These are phyloP conservation scores for Westerdykella sp. DNA, from an alignment of 2,329 filamentous ascomycete species.

Conservation along the genomic window DNA sequence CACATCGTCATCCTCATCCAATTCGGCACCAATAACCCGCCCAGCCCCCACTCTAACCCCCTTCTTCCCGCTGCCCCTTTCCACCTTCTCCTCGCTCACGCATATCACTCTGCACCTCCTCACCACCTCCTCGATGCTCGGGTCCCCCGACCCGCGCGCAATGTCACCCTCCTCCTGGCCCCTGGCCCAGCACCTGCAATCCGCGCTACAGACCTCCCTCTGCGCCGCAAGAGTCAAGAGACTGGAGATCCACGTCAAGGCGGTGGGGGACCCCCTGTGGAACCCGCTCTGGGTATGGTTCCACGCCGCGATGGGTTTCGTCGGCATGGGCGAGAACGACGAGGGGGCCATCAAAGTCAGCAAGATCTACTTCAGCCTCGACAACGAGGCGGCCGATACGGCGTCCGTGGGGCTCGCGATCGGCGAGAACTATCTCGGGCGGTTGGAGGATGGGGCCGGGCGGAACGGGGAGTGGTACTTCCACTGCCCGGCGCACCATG, in stretches of 20 bases:
- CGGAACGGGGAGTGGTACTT: background rate
- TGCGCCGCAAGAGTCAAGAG: slow-evolving; percentile 11
- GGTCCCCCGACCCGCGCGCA: slow-evolving; percentile 29
- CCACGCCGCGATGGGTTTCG: slow-evolving; percentile 30
- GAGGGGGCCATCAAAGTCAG: slow-evolving; percentile 14
- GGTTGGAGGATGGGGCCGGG: background rate
- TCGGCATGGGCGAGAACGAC: slow-evolving; percentile 20
- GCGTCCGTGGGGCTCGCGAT: background rate
- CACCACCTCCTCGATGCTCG: slow-evolving; percentile 33
- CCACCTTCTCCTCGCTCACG: slow-evolving; percentile 17
- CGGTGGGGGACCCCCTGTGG: slow-evolving; percentile 35
- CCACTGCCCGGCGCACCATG: slow-evolving; percentile 2
- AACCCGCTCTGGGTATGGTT: slow-evolving; percentile 39
- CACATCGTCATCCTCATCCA: background rate
- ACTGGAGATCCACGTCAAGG: slow-evolving; percentile 28
- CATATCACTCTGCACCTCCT: slow-evolving; percentile 27
- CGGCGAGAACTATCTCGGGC: background rate
- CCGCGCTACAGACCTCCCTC: slow-evolving; percentile 17
- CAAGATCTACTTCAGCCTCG: slow-evolving; percentile 30
- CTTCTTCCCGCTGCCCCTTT: slow-evolving; percentile 7
- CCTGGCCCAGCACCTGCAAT: slow-evolving; percentile 20
- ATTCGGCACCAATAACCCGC: background rate
- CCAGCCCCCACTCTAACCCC: background rate
- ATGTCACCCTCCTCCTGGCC: slow-evolving; percentile 29
- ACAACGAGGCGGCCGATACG: slow-evolving; percentile 13